Conservation (phyloP, 495 filamentous ascomycete species). For the Friedmanniomyces endolithicus region DNA sequence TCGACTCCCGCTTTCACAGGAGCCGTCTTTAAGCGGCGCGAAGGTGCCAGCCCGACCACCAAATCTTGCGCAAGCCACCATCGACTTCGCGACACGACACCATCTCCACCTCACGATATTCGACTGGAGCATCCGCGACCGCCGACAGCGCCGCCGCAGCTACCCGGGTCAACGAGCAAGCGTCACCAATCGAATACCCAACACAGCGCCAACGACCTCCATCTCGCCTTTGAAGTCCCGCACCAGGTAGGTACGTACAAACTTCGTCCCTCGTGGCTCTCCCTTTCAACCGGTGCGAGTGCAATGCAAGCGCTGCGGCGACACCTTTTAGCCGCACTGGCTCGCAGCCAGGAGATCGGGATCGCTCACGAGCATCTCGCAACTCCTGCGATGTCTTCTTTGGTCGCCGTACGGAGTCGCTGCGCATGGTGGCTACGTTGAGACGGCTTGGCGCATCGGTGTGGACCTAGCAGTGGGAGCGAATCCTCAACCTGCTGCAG, state of each 20-base stretch:
- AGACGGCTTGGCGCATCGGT: neutral
- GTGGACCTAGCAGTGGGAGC: neutral
- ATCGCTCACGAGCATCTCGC: too few species aligned
- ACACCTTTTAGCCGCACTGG: too few species aligned
- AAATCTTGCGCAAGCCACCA: too few species aligned
- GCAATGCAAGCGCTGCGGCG: too few species aligned
- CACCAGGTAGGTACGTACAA: neutral
- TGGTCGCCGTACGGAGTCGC: too few species aligned
- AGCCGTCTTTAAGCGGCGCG: neutral
- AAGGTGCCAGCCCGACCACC: neutral
- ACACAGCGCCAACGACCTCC: neutral
- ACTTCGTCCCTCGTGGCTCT: too few species aligned
- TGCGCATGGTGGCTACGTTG: too few species aligned
- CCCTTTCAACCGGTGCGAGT: neutral
- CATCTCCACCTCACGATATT: too few species aligned
- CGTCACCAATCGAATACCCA: neutral
- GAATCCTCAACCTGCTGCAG: neutral
- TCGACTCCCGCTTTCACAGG: neutral
- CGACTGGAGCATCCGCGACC: too few species aligned
- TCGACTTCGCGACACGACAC: too few species aligned
- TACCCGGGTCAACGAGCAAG: neutral
- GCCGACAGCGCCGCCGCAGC: neutral
- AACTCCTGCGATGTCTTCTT: too few species aligned
- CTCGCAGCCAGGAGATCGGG: too few species aligned
- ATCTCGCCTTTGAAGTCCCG: neutral